These are phyloP conservation scores for Stemphylium beticola DNA, from an alignment of 2,329 filamentous ascomycete species.

Conservation along the genomic window DNA sequence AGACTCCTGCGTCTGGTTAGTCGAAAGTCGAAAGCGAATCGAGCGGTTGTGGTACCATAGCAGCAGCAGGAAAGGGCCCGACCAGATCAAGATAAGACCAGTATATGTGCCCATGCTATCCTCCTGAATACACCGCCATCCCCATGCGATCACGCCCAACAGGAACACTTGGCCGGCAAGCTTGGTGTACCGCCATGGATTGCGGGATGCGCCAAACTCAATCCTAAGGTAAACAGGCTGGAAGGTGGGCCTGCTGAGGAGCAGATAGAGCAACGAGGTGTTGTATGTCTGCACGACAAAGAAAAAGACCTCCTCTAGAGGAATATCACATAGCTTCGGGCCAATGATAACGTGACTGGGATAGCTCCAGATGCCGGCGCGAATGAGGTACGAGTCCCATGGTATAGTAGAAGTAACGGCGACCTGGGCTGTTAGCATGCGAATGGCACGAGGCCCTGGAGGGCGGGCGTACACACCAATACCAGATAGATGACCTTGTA, in stretches of 20 bases:
- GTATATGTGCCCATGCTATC: constrained; percentile 66
- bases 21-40: background rate
- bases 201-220: constrained; percentile 39
- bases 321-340: constrained; percentile 67
- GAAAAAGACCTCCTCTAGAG: constrained; percentile 76
- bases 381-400: constrained; percentile 79
- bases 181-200: constrained; percentile 48
- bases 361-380: constrained; percentile 72
- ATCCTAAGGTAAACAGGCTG: constrained; percentile 60
- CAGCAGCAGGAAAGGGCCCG: constrained; percentile 68
- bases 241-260: constrained; percentile 68
- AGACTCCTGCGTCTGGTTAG: constrained; percentile 55
- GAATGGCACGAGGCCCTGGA: background rate
- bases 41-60: constrained; percentile 57
- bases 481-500: constrained; percentile 69
- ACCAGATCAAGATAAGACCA: constrained; percentile 73
- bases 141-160: constrained; percentile 52
- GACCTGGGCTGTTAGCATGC: constrained; percentile 52
- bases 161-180: constrained; percentile 60
- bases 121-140: constrained; percentile 54
- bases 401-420: constrained; percentile 73
- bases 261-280: constrained; percentile 70
- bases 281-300: constrained; percentile 79
- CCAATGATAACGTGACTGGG: constrained; percentile 69
- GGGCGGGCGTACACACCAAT: constrained; percentile 44